Evolutionary conservation across 352 stramenopile species (phyloP).

Genomic region (Globisporangium radiosum): DNA sequence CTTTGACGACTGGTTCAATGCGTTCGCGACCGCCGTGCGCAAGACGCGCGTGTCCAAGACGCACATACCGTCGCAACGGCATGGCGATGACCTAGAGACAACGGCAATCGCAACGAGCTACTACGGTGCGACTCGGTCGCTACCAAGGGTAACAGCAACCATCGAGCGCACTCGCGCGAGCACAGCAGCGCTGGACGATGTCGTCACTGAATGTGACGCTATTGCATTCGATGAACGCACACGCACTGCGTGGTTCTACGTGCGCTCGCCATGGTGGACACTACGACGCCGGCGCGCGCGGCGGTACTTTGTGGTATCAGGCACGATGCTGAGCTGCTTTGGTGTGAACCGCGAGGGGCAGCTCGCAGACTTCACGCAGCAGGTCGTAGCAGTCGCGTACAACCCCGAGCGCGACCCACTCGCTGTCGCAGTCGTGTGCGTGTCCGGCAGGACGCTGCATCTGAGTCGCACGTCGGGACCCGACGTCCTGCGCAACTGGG

Average conservation of each 20-base stretch:
- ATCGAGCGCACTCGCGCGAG: background rate
- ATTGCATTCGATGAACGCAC: constrained; percentile 13
- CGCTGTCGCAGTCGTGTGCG: constrained; percentile 1
- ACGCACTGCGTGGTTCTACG: constrained; percentile 27
- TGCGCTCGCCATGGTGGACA: constrained; percentile 33
- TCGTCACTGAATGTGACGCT: background rate
- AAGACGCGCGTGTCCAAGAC: constrained; percentile 29
- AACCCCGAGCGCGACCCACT: background rate
- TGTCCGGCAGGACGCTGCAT: constrained; percentile 16
- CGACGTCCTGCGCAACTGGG: constrained; percentile 5
- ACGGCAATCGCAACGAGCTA: too few relatives aligned
- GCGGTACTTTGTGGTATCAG: constrained; percentile 38
- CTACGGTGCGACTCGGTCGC: too few relatives aligned
- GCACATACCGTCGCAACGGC: constrained; percentile 2
- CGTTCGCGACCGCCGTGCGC: constrained; percentile 28
- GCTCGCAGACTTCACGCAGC: constrained; percentile 19
- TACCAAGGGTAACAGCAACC: background rate
- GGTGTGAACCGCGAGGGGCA: constrained; percentile 45
- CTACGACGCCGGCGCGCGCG: constrained; percentile 14
- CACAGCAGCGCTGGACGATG: background rate
- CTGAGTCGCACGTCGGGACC: constrained; percentile 4
- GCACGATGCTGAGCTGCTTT: constrained; percentile 38
- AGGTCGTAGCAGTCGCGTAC: constrained; percentile 20
- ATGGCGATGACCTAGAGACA: too few relatives aligned
- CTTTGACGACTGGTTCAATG: constrained; percentile 43